Evolutionary conservation across 345 rosid genomes (phyloP), one percentile per base, ranked within the genome.

Genomic region (Pistacia vera): DNA sequence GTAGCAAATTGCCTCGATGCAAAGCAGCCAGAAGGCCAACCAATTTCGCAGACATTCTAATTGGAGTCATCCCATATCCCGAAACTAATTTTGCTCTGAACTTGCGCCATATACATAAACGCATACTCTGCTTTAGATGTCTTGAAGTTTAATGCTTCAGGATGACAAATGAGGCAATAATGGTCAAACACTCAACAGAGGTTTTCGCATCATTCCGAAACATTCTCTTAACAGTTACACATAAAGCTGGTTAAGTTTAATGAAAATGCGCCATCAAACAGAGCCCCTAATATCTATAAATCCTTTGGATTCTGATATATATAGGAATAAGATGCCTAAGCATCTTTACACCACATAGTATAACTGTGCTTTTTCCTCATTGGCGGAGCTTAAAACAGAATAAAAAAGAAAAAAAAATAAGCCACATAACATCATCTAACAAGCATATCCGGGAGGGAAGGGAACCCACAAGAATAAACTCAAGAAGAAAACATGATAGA

Each of bases 401-500:
- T 63, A 28, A 51, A 70, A 58, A 72, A 17, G 6, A 41, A 8
- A 5, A 1, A 5, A 41, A n/a, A 33, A 60, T 22, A 22, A 25
- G 36, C 61, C 62, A 66, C 70, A 71, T 41, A 51, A 17, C 68
- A 82, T 5, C 60, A 70, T 82, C 67, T 68, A 75, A 67, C 63
- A 57, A 20, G 69, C 36, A 56, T 54, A 33, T 63, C 22, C 17
- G 65, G 75, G 61, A 1, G 46, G 46, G 46, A 41, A 73, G 82
- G 68, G 68, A 75, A 76, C 76, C 75, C 58, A 75, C 59, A 74
- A 30, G 61, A 68, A 35, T 46, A 72, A 65, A 67, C 70, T 7
- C 72, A 25, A 2, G 46, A 41, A 64, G 12, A 38, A 56, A 63
- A 74, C 57, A 60, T 16, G 44, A n/a, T 36, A 60, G 10, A n/a